Evolutionary conservation across 2,329 filamentous ascomycete species (phyloP), one percentile per base, ranked within the genome.

Genomic region (Pseudocercospora vitis): DNA sequence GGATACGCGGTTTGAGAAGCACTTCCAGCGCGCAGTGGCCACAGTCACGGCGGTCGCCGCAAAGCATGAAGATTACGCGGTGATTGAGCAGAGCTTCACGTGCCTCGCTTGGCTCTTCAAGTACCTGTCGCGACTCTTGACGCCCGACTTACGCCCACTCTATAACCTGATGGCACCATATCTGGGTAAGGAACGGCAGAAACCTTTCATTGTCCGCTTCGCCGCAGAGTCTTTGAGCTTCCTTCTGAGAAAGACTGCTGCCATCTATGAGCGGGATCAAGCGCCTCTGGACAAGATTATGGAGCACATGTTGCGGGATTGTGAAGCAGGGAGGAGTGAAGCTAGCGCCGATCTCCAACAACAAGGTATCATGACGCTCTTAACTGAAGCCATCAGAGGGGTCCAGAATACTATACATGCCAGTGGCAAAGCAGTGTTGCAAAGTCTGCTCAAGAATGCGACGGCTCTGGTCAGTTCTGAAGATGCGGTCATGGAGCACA

Each of bases 11-110:
- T 99, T 99, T 67, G 91, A 96, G 73, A 89, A 88, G 66, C 85
- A 96, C 71, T 97, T 96, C 70, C 80, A 84, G 40, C 80, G 82
- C 48, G 84, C 88, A 21, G 82, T 99, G 53, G 81, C 78, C 50
- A 76, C 95, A 50, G 84, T 99, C 50, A 82, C 89, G 32, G 83
- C 84, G 12, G 81, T 97, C 60, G 91, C 91, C 8, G 85, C 85
- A 50, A 87, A 84, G 64, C 84, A 89, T 49, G 80, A 88, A 52
- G 87, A 89, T 66, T 65, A 68, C 52, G 85, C 89, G 21, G 91
- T 95, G n/a, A 89, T 97, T 47, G 94, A 99, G 74, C 97, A 92
- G 91, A 92, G 89, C 47, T 99, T 99, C 73, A 90, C 87, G 9
- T 91, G 89, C 63, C 78, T 99, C 52, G 91, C 94, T 40, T 99